phyloP scores from a whole-genome alignment of 176 grass and related monocot genomes.

The Oryza meridionalis region DNA sequence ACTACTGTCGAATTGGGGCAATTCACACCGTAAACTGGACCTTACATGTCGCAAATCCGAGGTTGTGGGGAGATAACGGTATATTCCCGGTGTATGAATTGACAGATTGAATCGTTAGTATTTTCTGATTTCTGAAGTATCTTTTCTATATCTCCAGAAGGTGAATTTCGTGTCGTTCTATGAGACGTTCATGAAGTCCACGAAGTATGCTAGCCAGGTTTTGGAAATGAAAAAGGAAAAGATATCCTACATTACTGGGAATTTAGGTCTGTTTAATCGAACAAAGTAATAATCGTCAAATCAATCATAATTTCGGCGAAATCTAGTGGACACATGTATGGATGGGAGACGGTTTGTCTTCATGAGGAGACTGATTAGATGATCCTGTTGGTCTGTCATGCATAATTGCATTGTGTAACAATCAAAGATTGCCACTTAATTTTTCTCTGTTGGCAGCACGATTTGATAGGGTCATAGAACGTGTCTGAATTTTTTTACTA shows the following conservation, averaged over 20 bases:
- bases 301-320: conserved; percentile 1
- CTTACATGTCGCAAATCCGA: background rate
- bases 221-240: too few species aligned
- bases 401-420: background rate
- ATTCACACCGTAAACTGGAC: background rate
- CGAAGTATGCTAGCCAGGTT: background rate
- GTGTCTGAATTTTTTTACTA: conserved; percentile 1
- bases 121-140: background rate
- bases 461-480: conserved; percentile 25
- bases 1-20: background rate
- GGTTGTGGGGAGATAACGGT: conserved; percentile 4
- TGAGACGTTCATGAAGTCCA: background rate
- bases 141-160: background rate
- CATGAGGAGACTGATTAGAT: background rate
- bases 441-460: conserved; percentile 18
- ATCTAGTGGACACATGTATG: background rate
- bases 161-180: background rate
- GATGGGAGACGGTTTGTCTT: background rate
- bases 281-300: conserved; percentile 1
- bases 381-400: background rate
- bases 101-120: background rate
- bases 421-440: background rate
- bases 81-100: background rate
- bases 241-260: background rate
- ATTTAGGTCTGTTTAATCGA: background rate